Base-by-base conservation (phyloP, 441 rosid species). In the Melastoma candidum region DNA sequence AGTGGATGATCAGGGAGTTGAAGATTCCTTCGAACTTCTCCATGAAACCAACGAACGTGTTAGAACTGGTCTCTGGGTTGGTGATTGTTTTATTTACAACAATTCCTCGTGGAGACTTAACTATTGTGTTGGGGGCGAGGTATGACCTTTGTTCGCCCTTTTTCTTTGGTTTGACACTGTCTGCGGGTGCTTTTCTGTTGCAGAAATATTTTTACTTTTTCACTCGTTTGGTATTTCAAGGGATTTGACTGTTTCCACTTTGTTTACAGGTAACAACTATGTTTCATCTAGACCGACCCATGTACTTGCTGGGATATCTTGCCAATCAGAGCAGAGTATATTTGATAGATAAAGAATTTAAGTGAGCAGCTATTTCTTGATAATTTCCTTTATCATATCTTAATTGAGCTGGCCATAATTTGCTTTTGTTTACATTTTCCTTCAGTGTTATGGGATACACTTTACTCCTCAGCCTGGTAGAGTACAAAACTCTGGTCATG, bases 121-220 rank as follows among this genome's bases (percentile, higher is more conserved):
- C 65, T 94, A 94, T 72, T 87, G 99, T 74, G 96, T 94, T 61
- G 97, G 96, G 66, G 97, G 99, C 48, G 99, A 90, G 97, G 99
- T 94, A 78, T 67, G 51, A 49, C 41, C 26, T 53, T 13, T 6
- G 43, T 56, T 27, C 13, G 13, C 54, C 48, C 54, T 12, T 24
- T 26, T 50, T 32, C 54, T 58, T 24, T 49, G 12, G 17, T 26
- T 50, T 32, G 29, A 27, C 39, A 32, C n/a, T 12, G 22, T 12
- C 25, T 58, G 14, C 22, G 0, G 10, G 12, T 49, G 14, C 27
- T 59, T 25, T 45, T 32, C 10, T 53, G 49, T 46, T 12, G 45
- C 36, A 25, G 46, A 13, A 53, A 12, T 49, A 26, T 58, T 47
- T 55, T 58, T 52, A n/a, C 41, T 36, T 36, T 36, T 36, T 36